Conservation (phyloP, 2,329 filamentous ascomycete species). For the Calonectria naviculata region DNA sequence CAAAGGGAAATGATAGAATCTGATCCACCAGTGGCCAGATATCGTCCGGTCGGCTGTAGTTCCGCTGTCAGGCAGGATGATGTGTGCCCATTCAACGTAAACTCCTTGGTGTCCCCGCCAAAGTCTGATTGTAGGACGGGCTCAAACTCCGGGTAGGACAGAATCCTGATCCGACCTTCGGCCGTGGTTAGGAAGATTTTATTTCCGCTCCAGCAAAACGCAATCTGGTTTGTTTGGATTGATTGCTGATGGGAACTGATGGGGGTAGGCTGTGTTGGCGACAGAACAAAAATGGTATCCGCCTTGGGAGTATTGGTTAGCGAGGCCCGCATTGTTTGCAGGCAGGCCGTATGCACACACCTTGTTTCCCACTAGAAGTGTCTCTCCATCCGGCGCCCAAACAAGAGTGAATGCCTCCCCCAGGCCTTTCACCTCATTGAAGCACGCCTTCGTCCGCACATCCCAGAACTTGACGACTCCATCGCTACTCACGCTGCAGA, state of each 20-base stretch:
- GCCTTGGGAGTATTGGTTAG: slow-evolving; percentile 53
- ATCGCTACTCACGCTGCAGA: slow-evolving; percentile 80
- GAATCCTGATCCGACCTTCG: slow-evolving; percentile 76
- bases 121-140: slow-evolving; percentile 63
- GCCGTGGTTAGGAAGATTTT: slow-evolving; percentile 78
- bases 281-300: slow-evolving; percentile 71
- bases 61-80: slow-evolving; percentile 76
- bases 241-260: slow-evolving; percentile 70
- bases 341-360: slow-evolving; percentile 54
- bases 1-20: slow-evolving; percentile 82
- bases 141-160: slow-evolving; percentile 74
- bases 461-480: slow-evolving; percentile 85
- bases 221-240: slow-evolving; percentile 76
- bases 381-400: slow-evolving; percentile 79
- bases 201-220: slow-evolving; percentile 79
- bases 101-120: slow-evolving; percentile 60
- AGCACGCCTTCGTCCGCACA: slow-evolving; percentile 76
- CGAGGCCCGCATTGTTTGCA: not conserved
- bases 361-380: slow-evolving; percentile 79
- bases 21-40: slow-evolving; percentile 79
- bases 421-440: slow-evolving; percentile 75
- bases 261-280: slow-evolving; percentile 66
- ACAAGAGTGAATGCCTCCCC: slow-evolving; percentile 77
- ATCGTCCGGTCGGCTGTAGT: slow-evolving; percentile 76
- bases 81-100: slow-evolving; percentile 78